Evolutionary conservation across 768 basidiomycete genomes (phyloP).

Genomic region (Suillus plorans): DNA sequence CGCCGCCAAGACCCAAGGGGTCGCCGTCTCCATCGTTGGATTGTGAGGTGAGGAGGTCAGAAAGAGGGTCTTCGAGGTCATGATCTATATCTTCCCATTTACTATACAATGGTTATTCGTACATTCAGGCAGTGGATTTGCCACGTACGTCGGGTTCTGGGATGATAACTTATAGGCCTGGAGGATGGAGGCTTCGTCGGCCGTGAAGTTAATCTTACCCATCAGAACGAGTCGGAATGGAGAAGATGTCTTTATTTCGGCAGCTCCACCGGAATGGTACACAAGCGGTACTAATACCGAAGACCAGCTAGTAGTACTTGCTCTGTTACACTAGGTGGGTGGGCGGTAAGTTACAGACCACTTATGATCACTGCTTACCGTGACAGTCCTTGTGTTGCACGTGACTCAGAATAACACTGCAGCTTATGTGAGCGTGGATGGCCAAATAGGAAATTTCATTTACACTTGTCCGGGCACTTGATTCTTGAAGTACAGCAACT

Average conservation of each 20-base stretch:
- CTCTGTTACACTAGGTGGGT: not conserved
- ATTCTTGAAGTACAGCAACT: too few species aligned
- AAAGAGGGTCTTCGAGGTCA: constrained; percentile 75
- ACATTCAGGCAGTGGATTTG: not conserved
- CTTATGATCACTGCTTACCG: too few species aligned
- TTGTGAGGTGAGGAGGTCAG: constrained; percentile 62
- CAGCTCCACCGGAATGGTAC: not conserved
- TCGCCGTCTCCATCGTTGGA: constrained; percentile 66
- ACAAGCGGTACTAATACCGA: not conserved
- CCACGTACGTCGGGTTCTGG: constrained; percentile 67
- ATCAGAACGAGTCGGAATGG: constrained; percentile 29
- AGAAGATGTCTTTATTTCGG: not conserved
- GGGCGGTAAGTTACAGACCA: not conserved
- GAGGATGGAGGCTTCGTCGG: constrained; percentile 81
- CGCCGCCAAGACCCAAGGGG: constrained; percentile 73
- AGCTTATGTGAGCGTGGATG: too few species aligned
- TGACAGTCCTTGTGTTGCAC: not conserved
- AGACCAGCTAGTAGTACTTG: not conserved
- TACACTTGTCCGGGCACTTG: too few species aligned
- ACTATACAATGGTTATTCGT: constrained; percentile 35
- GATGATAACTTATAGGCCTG: constrained; percentile 86
- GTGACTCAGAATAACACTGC: not conserved
- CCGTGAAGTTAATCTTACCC: constrained; percentile 64
- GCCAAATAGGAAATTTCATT: too few species aligned
- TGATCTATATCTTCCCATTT: constrained; percentile 91